Conservation (phyloP, 1,284 basidiomycete species). For the Singerocomus inundabilis region DNA sequence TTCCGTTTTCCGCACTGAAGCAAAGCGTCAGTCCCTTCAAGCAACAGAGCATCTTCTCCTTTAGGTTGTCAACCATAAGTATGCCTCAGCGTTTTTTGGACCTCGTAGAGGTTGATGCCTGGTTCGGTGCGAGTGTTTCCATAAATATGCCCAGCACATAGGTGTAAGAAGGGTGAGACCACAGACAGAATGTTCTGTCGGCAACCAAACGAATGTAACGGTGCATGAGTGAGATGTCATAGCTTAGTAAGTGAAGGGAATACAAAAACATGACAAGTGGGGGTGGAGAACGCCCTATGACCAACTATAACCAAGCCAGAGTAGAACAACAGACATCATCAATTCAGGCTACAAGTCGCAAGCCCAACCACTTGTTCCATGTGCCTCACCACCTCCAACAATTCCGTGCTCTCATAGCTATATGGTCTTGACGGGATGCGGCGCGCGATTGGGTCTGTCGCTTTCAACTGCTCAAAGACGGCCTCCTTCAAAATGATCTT, state of each 20-base stretch:
- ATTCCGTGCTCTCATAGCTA: slow-evolving; percentile 12
- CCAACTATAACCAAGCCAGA: too few species aligned
- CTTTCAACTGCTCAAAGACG: slow-evolving; percentile 8
- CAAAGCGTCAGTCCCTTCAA: slow-evolving; percentile 77
- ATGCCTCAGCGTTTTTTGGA: slow-evolving; percentile 94
- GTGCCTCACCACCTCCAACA: slow-evolving; percentile 19
- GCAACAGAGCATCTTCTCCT: slow-evolving; percentile 91
- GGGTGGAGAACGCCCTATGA: too few species aligned
- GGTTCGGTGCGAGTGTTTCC: neutral
- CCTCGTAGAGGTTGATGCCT: slow-evolving; percentile 87
- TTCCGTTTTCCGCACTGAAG: neutral
- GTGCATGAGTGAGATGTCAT: neutral
- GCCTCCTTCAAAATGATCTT: slow-evolving; percentile 17
- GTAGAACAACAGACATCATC: too few species aligned
- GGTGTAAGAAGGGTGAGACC: neutral
- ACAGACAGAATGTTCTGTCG: too few species aligned
- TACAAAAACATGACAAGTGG: too few species aligned
- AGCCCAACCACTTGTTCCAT: slow-evolving; percentile 13
- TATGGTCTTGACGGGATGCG: slow-evolving; percentile 13
- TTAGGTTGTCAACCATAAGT: slow-evolving; percentile 94
- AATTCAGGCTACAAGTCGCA: too few species aligned
- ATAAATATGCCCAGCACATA: neutral
- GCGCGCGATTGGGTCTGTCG: slow-evolving; percentile 12
- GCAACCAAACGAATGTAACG: neutral
- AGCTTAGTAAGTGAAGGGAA: neutral